A percentile compares a stretch with the other conserved stretches of the same genome.
Conservation (phyloP, 2,329 filamentous ascomycete species). For the Chaetothyriales sp. region DNA sequence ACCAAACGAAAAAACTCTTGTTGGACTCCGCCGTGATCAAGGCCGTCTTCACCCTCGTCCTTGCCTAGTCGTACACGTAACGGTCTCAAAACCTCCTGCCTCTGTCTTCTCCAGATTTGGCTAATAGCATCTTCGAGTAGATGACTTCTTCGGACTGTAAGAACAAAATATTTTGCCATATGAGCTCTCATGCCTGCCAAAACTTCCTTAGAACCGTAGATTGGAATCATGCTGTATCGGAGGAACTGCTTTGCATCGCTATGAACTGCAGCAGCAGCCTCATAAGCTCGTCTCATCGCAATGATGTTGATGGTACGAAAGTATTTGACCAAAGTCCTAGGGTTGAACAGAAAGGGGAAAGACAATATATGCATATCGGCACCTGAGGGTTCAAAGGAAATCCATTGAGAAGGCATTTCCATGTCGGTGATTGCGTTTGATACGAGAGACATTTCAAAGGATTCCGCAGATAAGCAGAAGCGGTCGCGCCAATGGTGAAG, state of each 20-base stretch:
- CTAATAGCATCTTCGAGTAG: conserved; percentile 63
- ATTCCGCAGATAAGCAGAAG: conserved; percentile 47
- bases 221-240: conserved; percentile 25
- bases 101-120: conserved; percentile 76
- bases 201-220: conserved; percentile 46
- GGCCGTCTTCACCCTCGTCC: conserved; percentile 68
- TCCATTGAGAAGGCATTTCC: conserved; percentile 59
- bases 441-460: conserved; percentile 56
- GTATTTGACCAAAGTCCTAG: conserved; percentile 58
- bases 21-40: conserved; percentile 88
- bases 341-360: conserved; percentile 64
- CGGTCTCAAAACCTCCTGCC: conserved; percentile 65
- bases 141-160: conserved; percentile 52
- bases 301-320: conserved; percentile 82
- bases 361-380: conserved; percentile 61
- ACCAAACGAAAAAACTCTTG: conserved; percentile 88
- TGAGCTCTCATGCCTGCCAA: conserved; percentile 50
- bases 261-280: conserved; percentile 42
- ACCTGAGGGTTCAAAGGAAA: conserved; percentile 44
- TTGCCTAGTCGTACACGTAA: conserved; percentile 78
- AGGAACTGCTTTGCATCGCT: conserved; percentile 31
- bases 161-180: conserved; percentile 54
- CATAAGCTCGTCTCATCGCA: conserved; percentile 66
- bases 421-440: conserved; percentile 60
- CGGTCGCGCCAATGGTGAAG: conserved; percentile 58